Evolutionary conservation across 768 basidiomycete genomes (phyloP).

Genomic region (Royoungia palumana): DNA sequence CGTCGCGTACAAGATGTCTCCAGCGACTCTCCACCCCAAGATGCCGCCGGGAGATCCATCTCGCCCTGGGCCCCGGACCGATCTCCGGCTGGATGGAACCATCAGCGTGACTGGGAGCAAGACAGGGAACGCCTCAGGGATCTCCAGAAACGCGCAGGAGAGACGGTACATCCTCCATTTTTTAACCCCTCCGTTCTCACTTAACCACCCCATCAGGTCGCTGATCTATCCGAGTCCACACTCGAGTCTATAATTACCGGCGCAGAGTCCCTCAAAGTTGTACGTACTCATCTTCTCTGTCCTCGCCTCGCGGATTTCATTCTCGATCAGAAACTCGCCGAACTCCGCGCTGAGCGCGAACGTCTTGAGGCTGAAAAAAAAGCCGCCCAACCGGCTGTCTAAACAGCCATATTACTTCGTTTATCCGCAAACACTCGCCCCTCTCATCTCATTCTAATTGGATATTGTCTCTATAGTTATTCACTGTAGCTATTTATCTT

Average conservation of each 20-base stretch:
- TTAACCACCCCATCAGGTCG: conserved; percentile 35
- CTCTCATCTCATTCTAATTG: conserved; percentile 21
- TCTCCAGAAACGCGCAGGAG: conserved; percentile 47
- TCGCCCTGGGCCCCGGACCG: not conserved
- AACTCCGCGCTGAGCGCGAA: conserved; percentile 27
- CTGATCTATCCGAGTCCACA: conserved; percentile 64
- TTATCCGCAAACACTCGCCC: conserved; percentile 22
- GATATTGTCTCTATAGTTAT: conserved; percentile 25
- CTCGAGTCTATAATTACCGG: conserved; percentile 57
- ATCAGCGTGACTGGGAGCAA: conserved; percentile 39
- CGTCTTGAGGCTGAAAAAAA: conserved; percentile 49
- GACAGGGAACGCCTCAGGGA: conserved; percentile 46
- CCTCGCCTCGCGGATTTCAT: conserved; percentile 1
- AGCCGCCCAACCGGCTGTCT: conserved; percentile 23
- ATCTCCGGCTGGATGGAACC: conserved; percentile 20
- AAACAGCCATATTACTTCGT: conserved; percentile 15
- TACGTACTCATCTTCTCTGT: conserved; percentile 31
- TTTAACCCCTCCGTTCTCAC: not conserved
- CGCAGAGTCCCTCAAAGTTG: conserved; percentile 58
- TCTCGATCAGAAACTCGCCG: conserved; percentile 30
- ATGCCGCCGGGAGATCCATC: conserved; percentile 4
- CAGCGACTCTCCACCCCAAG: conserved; percentile 2
- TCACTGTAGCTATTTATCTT: not conserved
- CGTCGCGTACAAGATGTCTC: conserved; percentile 14
- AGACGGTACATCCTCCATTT: conserved; percentile 39